These are phyloP conservation scores for Globisporangium megalacanthum DNA, from an alignment of 352 stramenopile species.

Conservation along the genomic window DNA sequence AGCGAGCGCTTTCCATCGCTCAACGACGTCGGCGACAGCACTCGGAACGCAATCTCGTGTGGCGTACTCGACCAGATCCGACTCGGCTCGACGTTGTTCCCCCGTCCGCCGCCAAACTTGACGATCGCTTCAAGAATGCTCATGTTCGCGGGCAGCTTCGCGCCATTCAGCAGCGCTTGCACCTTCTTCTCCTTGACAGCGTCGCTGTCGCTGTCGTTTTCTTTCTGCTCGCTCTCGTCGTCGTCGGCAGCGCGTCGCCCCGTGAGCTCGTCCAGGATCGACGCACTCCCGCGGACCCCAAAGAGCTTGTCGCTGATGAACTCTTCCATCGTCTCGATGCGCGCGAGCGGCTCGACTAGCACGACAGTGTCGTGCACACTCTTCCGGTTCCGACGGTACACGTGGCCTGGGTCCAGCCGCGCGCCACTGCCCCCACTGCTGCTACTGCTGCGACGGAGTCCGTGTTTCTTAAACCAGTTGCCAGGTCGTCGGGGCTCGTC, in stretches of 20 bases:
- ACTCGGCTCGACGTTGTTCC: constrained; percentile 11
- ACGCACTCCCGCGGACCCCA: constrained; percentile 20
- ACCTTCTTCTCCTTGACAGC: constrained; percentile 28
- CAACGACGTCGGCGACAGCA: constrained; percentile 5
- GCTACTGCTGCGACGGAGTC: constrained; percentile 11
- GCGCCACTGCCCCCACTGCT: neutral
- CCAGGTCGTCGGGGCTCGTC: constrained; percentile 7
- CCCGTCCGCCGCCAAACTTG: constrained; percentile 24
- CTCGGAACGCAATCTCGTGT: constrained; percentile 61
- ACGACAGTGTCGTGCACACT: constrained; percentile 63
- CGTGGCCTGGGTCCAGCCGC: neutral
- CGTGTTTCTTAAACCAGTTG: constrained; percentile 23
- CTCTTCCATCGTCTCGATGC: constrained; percentile 74
- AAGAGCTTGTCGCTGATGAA: constrained; percentile 72
- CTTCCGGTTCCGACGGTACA: constrained; percentile 31
- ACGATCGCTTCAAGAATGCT: constrained; percentile 69
- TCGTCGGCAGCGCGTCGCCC: constrained; percentile 9
- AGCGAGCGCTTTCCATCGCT: constrained; percentile 4
- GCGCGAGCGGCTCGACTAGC: constrained; percentile 64
- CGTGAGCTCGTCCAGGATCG: constrained; percentile 29
- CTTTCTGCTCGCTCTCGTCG: constrained; percentile 18
- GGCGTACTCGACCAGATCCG: constrained; percentile 37
- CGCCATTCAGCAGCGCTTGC: constrained; percentile 34
- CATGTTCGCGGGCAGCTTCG: constrained; percentile 28
- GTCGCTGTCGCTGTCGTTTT: constrained; percentile 22